Evolutionary conservation across 2,329 filamentous ascomycete genomes (phyloP), one percentile per base, ranked within the genome.

Genomic region (Ophiocordyceps camponoti-saundersi): DNA sequence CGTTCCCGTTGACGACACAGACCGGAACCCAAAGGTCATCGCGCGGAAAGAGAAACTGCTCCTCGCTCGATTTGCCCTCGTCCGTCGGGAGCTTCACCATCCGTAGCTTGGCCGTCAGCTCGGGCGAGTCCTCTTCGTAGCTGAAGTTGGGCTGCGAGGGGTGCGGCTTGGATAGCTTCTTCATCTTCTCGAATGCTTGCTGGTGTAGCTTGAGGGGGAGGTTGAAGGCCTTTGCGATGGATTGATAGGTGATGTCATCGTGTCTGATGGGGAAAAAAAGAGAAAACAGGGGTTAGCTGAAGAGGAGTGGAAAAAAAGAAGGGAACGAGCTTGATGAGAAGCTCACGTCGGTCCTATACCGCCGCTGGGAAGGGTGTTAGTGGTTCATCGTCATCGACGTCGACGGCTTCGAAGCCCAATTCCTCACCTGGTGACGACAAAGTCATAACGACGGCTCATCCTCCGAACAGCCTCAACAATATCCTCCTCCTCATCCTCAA

Each of bases 211-310:
- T 75, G 18, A 96, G 69, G 15, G 80, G 76, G 8, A 95, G 71
- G 42, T 70, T 67, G 61, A 95, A 96, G 8, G 89, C 92, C 61
- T 87, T 88, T 52, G 86, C 89, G 61, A 98, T 93, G 39, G 87
- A 90, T 59, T 85, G 73, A 67, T 98, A 98, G 23, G 92, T 96
- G 55, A 96, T 96, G 61, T 98, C 92, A 64, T 98, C 92, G 69
- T 96, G 90, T 48, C 86, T 93, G 47, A 26, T 5, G 23, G 8
- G 8, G 23, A 26, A 26, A 8, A 8, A 26, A 26, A 8, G 8
- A 26, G 23, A 26, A 26, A 8, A 26, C 8, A 8, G 23, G 23
- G 23, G 23, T 26, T 8, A 26, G 42, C 42, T 18, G 13, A 15
- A 3, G 12, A 6, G 11, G 13, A 11, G 11, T 5, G 30, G 30